phyloP scores from a whole-genome alignment of 768 basidiomycete species.

The Agaricus blazei region DNA sequence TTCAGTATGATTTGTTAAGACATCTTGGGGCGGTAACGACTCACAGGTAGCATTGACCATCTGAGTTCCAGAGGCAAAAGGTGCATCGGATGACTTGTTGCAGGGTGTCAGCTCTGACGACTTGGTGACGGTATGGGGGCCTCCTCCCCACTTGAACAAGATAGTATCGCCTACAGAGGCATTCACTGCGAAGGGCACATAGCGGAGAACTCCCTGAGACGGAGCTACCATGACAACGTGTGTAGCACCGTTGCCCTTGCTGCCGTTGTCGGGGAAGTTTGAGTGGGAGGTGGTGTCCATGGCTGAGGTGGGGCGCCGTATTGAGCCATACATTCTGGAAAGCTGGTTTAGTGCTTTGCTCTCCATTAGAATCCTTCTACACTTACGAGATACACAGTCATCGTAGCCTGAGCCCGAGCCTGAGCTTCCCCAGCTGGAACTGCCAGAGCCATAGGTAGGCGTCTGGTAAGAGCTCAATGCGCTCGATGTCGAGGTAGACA shows the following conservation, averaged over 20 bases:
- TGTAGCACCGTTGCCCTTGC: slow-evolving; percentile 48
- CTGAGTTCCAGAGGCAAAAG: slow-evolving; percentile 65
- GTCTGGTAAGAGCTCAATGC: slow-evolving; percentile 20
- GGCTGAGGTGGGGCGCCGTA: slow-evolving; percentile 38
- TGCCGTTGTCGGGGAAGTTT: slow-evolving; percentile 22
- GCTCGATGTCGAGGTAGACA: neutral
- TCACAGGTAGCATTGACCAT: slow-evolving; percentile 58
- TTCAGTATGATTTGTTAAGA: neutral
- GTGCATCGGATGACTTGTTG: slow-evolving; percentile 59
- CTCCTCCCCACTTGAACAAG: slow-evolving; percentile 72
- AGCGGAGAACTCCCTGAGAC: slow-evolving; percentile 68
- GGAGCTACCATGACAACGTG: slow-evolving; percentile 79
- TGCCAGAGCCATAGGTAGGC: slow-evolving; percentile 60
- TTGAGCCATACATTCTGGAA: slow-evolving; percentile 59
- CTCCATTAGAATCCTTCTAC: neutral
- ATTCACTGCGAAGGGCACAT: slow-evolving; percentile 70
- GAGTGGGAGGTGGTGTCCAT: slow-evolving; percentile 31
- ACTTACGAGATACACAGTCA: slow-evolving; percentile 67
- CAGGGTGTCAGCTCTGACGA: slow-evolving; percentile 61
- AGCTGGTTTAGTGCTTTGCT: neutral
- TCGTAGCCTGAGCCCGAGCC: slow-evolving; percentile 47
- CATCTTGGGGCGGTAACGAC: slow-evolving; percentile 15
- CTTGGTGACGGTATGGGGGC: slow-evolving; percentile 83
- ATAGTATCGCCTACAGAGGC: slow-evolving; percentile 76
- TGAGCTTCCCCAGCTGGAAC: slow-evolving; percentile 47